Base-by-base conservation (phyloP, 2,329 filamentous ascomycete species). In the Grosmannia penicillata region DNA sequence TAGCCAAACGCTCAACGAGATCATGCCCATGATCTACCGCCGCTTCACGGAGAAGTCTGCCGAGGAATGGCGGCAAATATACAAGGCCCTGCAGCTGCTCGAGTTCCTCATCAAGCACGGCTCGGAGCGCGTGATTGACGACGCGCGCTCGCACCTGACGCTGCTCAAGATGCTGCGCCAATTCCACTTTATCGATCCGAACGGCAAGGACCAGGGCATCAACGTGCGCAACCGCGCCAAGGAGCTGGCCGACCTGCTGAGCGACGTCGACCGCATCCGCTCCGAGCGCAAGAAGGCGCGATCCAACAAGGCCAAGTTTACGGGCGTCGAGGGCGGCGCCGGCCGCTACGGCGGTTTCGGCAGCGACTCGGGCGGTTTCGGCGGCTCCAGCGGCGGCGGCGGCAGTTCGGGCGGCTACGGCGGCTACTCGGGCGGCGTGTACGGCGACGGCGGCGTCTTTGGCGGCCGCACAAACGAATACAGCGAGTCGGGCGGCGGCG, bases 11-110 rank as follows among this genome's bases (percentile, higher is more conserved):
- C 76, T 98, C 41, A 96, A 96, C 60, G 91, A 98, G 61, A 96
- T 98, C 56, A 98, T 98, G 91, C 91, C 91, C 48, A 91, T 98
- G 85, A 94, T 98, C 55, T 98, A 98, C 67, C 91, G 93, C 54
- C 83, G 91, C 47, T 98, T 98, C 60, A 98, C 91, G 44, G 91
- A 98, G 58, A 98, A 98, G 67, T 73, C 86, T 8, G 89, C 91
- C 40, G 91, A 98, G 57, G 91, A 98, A 63, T 98, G 91, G 91
- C 76, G 91, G 49, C 91, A 98, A 60, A 98, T 98, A 55, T 98
- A 98, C 72, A 98, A 98, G 68, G 81, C 85, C 9, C 77, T 98
- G 19, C 91, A 96, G 68, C 71, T 98, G 40, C 79, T 98, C 55
- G 89, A 98, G 58, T 65, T 94, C 54, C 73, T 98, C 24, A 81